Percentiles rank a stretch among this genome's conserved stretches.
These are phyloP conservation scores for Harrya chromipes DNA, from an alignment of 768 basidiomycete genomes.

Conservation along the genomic window DNA sequence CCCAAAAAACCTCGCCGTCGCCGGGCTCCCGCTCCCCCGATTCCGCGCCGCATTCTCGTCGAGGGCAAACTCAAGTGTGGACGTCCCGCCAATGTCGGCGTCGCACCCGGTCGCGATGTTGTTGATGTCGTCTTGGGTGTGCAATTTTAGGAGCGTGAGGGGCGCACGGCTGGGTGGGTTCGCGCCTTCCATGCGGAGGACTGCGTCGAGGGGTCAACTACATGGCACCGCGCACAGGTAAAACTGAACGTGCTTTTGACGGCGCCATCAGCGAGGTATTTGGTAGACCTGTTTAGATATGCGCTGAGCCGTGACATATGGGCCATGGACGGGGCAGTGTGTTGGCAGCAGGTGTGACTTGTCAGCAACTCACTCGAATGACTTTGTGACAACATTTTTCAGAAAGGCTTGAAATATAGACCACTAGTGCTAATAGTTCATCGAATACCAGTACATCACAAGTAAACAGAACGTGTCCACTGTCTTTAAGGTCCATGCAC, in stretches of 20 bases:
- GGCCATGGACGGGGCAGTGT: constrained; percentile 17
- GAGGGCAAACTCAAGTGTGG: constrained; percentile 73
- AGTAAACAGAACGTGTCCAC: too few species aligned
- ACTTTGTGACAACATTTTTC: too few species aligned
- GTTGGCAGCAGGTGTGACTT: too few species aligned
- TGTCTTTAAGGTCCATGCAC: too few species aligned
- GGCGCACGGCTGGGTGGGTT: constrained; percentile 58
- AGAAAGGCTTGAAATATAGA: too few species aligned
- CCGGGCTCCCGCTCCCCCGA: constrained; percentile 41
- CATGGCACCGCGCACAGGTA: constrained; percentile 1
- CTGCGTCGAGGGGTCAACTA: constrained; percentile 36
- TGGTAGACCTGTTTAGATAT: constrained; percentile 40
- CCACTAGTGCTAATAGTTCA: too few species aligned
- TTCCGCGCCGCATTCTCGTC: constrained; percentile 50
- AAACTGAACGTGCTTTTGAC: constrained; percentile 37
- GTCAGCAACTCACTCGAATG: too few species aligned
- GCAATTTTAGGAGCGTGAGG: constrained; percentile 64
- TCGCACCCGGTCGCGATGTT: constrained; percentile 83
- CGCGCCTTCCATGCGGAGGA: constrained; percentile 75
- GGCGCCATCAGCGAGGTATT: constrained; percentile 38
- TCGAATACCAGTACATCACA: too few species aligned
- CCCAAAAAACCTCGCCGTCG: constrained; percentile 76
- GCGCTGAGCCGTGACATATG: constrained; percentile 21
- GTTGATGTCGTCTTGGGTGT: constrained; percentile 52
- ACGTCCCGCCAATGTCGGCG: constrained; percentile 81